Base-by-base conservation (phyloP, 2,329 filamentous ascomycete species). In the Neonectria coccinea region DNA sequence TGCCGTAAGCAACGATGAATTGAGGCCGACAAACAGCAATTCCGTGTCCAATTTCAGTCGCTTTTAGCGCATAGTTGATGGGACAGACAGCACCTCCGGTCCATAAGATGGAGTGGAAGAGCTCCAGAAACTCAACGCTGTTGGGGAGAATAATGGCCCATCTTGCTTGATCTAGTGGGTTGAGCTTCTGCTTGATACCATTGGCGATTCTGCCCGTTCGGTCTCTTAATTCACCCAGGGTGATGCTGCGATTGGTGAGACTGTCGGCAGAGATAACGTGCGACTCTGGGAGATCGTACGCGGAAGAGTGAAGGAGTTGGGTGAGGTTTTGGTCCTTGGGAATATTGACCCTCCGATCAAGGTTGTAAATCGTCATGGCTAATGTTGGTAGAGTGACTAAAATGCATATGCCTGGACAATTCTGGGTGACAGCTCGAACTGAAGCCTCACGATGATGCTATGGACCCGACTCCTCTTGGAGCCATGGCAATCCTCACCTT, bases 141-240 rank as follows among this genome's bases (percentile, higher is more conserved):
- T 83, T 83, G 5, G 82, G 82, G 6, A 83, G 69, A 6, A 82
- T 75, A n/a, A 83, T 71, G 1, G 76, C 79, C 80, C 80, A 82
- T 59, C 78, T 75, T 7, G 78, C 73, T 51, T 79, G 78, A 52
- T 81, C 77, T 25, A 61, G 56, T 5, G 79, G 79, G 2, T 66
- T 65, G 25, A 79, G 72, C 5, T 68, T 71, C 20, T 74, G 67
- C 14, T 74, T 66, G 14, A 83, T 68, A 1, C 81, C 81, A 31
- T 78, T 74, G 18, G 81, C 81, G 20, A 83, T 74, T 27, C 78
- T 74, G 1, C 81, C 81, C 3, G 81, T 79, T 10, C 77, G 76
- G 29, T 77, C 75, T 10, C 81, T 77, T 5, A 84, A 74, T 62
- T 81, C 75, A n/a, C 79, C 79, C 20, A 84, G 74, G 0, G 80